These are phyloP conservation scores for Fragilaria crotonensis DNA, from an alignment of 108 stramenopile genomes.

Conservation along the genomic window DNA sequence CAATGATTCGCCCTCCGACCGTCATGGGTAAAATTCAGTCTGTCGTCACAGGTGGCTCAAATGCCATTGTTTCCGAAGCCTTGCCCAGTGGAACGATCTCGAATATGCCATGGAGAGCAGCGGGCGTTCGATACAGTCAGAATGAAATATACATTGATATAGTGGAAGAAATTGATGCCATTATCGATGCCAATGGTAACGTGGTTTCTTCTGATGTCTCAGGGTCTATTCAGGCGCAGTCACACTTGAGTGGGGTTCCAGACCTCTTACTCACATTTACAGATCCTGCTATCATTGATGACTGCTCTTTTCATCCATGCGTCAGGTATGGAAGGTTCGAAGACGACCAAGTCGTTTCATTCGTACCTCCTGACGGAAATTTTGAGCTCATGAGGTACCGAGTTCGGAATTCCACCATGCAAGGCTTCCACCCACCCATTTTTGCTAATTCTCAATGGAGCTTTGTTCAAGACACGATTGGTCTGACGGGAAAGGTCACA, in stretches of 20 bases:
- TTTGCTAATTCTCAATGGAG: conserved; percentile 72
- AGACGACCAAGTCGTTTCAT: conserved; percentile 86
- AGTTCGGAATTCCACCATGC: conserved; percentile 23
- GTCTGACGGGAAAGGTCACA: conserved; percentile 41
- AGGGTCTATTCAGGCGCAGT: conserved; percentile 86
- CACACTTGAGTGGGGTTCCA: conserved; percentile 90
- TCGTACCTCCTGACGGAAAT: conserved; percentile 97
- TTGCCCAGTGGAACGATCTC: conserved; percentile 88
- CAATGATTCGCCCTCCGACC: conserved; percentile 91
- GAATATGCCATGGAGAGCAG: conserved; percentile 97
- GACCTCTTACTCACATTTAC: conserved; percentile 90
- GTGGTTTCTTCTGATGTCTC: conserved; percentile 89
- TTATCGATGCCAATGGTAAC: conserved; percentile 76
- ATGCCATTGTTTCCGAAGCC: conserved; percentile 51
- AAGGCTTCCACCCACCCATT: conserved; percentile 60
- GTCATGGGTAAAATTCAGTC: conserved; percentile 74
- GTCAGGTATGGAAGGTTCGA: conserved; percentile 93
- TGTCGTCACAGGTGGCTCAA: conserved; percentile 46
- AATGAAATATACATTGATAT: conserved; percentile 99
- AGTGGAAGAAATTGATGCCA: conserved; percentile 94
- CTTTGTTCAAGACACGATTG: conserved; percentile 22
- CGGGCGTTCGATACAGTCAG: conserved; percentile 85
- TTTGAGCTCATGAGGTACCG: conserved; percentile 98
- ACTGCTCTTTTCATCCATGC: conserved; percentile 98
- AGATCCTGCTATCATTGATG: conserved; percentile 87